These are phyloP conservation scores for Cordyceps farinosa DNA, from an alignment of 2,329 filamentous ascomycete genomes.

Conservation along the genomic window DNA sequence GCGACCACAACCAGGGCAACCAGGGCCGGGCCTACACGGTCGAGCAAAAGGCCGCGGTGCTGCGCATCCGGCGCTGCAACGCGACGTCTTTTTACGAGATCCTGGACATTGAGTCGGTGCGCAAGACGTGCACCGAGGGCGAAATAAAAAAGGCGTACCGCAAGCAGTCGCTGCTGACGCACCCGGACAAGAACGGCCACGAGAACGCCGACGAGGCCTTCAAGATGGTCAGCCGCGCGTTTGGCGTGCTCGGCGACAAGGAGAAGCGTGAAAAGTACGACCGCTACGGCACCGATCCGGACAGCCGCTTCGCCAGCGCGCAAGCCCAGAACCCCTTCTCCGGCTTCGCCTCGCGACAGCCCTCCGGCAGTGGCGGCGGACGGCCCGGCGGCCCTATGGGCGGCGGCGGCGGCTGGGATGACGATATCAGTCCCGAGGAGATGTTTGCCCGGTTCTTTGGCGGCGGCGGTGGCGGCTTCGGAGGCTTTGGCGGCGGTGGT, in stretches of 20 bases:
- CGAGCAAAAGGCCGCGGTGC: conserved; percentile 87
- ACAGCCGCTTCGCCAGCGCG: conserved; percentile 72
- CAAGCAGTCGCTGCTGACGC: conserved; percentile 88
- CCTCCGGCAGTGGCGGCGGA: conserved; percentile 42
- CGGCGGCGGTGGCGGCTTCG: conserved; percentile 68
- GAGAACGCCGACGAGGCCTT: conserved; percentile 95
- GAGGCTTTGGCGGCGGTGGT: conserved; percentile 48
- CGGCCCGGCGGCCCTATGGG: conserved; percentile 34
- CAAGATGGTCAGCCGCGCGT: conserved; percentile 94
- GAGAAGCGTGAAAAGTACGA: conserved; percentile 92
- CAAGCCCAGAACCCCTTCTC: conserved; percentile 37
- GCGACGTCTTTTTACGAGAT: conserved; percentile 96
- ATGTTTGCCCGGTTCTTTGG: conserved; percentile 97
- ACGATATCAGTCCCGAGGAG: conserved; percentile 93
- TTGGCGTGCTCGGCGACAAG: conserved; percentile 86
- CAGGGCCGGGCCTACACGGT: conserved; percentile 74
- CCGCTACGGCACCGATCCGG: conserved; percentile 85
- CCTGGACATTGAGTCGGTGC: conserved; percentile 64
- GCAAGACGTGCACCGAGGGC: conserved; percentile 64
- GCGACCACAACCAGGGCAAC: conserved; percentile 73
- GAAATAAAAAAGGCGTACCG: conserved; percentile 98
- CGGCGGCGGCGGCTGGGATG: conserved; percentile 66
- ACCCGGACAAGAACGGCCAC: conserved; percentile 98
- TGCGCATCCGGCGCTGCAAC: conserved; percentile 80
- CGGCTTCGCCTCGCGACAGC: conserved; percentile 30